Evolutionary conservation across 1,139 yeast genomes (phyloP).

Genomic region (Saccharomyces hybrid): DNA sequence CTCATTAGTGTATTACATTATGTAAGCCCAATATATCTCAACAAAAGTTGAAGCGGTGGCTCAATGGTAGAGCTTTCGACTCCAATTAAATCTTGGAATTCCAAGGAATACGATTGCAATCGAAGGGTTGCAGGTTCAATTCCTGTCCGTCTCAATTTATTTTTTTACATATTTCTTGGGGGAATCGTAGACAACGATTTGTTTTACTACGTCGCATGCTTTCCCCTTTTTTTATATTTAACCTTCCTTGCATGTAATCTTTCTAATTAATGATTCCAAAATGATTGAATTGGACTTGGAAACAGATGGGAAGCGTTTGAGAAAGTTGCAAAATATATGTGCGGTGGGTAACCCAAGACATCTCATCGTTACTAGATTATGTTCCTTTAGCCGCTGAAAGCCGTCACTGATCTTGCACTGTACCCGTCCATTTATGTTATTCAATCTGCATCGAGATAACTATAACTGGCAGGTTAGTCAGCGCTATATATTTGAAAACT

Average conservation of each 20-base stretch:
- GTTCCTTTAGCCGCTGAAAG: neutral
- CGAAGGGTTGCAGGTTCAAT: constrained; percentile 73
- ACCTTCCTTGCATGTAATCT: neutral
- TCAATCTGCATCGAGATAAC: neutral
- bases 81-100: constrained; percentile 46
- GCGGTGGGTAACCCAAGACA: neutral
- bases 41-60: constrained; percentile 62
- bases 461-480: neutral
- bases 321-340: neutral
- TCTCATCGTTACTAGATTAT: neutral
- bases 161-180: constrained; percentile 7
- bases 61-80: constrained; percentile 91
- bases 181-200: neutral
- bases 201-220: too few species aligned
- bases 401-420: neutral
- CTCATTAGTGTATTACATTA: too few species aligned
- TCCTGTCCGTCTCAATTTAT: constrained; percentile 61
- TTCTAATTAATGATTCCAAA: neutral
- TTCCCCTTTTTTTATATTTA: neutral
- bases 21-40: neutral
- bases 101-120: constrained; percentile 35
- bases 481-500: neutral
- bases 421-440: neutral
- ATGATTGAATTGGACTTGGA: neutral
- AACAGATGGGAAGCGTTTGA: neutral